Percentiles rank a stretch among this genome's conserved stretches.
Evolutionary conservation across 768 basidiomycete species (phyloP).

Genomic region (Tulasnella sp.): DNA sequence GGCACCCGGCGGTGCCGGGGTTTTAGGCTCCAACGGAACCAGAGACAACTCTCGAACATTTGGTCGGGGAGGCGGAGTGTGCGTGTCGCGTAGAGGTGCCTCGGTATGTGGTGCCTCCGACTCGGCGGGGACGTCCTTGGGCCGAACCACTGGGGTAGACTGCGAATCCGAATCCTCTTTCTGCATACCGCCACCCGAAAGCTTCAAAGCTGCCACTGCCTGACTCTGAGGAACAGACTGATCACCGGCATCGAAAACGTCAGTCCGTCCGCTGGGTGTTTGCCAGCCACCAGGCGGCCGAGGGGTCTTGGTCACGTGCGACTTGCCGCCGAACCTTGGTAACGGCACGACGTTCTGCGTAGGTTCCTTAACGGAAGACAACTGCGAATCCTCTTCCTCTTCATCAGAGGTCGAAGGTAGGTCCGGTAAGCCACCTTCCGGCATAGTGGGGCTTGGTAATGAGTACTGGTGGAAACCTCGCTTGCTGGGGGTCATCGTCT

Average conservation of each 20-base stretch:
- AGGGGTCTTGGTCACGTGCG: conserved; percentile 3
- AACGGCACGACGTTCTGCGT: not conserved
- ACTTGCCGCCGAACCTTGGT: not conserved
- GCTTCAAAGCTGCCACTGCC: conserved; percentile 6
- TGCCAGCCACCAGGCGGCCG: conserved; percentile 9
- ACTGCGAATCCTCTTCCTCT: not conserved
- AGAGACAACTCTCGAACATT: not conserved
- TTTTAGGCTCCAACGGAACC: not conserved
- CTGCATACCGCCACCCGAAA: not conserved
- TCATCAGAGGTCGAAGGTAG: not conserved
- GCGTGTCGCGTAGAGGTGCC: not conserved
- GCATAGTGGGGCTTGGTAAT: not conserved
- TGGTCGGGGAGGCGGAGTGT: not conserved
- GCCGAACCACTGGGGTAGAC: not conserved
- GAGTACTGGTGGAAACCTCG: conserved; percentile 4
- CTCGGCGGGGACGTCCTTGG: not conserved
- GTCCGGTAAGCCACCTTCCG: conserved; percentile 3
- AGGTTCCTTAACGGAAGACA: not conserved
- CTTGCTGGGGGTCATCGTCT: not conserved
- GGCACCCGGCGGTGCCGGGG: conserved; percentile 1
- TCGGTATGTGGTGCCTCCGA: not conserved
- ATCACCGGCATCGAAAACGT: conserved; percentile 2
- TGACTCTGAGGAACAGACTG: conserved; percentile 6
- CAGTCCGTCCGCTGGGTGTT: not conserved
- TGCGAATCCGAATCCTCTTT: not conserved